These are phyloP conservation scores for Saccharomycopsis fermentans DNA, from an alignment of 805 yeast species.

Conservation along the genomic window DNA sequence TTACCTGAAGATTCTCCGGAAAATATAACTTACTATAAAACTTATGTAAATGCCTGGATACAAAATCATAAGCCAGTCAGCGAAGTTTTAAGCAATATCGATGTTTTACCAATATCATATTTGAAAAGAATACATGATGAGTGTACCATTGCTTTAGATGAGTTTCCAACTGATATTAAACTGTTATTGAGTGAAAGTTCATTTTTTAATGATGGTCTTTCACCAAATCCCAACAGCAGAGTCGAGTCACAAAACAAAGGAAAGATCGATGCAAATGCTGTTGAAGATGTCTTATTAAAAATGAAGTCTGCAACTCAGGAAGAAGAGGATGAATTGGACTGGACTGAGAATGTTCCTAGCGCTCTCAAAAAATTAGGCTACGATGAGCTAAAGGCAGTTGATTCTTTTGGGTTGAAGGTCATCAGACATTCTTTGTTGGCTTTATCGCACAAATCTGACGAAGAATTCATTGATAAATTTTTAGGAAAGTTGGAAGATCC, in stretches of 20 bases:
- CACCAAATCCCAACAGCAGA: background rate
- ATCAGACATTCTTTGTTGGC: constrained; percentile 67
- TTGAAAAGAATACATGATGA: constrained; percentile 18
- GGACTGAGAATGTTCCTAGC: constrained; percentile 24
- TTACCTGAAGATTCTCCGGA: background rate
- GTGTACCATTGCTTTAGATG: constrained; percentile 19
- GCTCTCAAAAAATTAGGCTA: constrained; percentile 44
- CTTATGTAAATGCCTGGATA: constrained; percentile 18
- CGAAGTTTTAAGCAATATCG: constrained; percentile 38
- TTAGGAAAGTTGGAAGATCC: constrained; percentile 8
- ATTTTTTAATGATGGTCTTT: background rate
- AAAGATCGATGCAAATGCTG: background rate
- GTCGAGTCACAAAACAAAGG: background rate
- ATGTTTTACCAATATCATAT: constrained; percentile 25
- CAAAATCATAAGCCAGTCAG: constrained; percentile 20
- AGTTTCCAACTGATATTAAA: constrained; percentile 29
- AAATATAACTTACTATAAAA: constrained; percentile 1
- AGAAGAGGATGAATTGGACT: background rate
- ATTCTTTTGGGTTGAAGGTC: constrained; percentile 66
- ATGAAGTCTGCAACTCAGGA: background rate
- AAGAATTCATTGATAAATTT: constrained; percentile 8
- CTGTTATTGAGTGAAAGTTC: constrained; percentile 20
- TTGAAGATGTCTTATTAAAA: background rate
- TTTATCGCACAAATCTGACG: constrained; percentile 25
- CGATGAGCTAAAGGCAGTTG: constrained; percentile 52